Percentiles rank a stretch among this genome's conserved stretches.
Conservation (phyloP, 768 basidiomycete genomes). For the Panus rudis region DNA sequence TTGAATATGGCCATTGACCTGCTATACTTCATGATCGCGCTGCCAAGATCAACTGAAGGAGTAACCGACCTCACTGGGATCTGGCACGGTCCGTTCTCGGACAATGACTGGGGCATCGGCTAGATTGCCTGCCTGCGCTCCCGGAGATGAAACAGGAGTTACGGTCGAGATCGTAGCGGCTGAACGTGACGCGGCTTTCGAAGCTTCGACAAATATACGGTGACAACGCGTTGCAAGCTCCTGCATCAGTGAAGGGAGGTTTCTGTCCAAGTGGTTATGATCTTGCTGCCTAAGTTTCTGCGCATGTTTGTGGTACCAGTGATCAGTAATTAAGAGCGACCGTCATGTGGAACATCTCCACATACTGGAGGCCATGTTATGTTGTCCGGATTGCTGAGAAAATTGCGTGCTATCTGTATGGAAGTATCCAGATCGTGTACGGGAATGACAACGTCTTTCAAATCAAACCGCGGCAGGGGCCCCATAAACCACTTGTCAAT, state of each 20-base stretch:
- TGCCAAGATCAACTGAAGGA: too few relatives aligned
- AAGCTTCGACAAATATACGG: slow-evolving; percentile 53
- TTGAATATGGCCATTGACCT: too few relatives aligned
- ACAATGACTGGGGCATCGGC: slow-evolving; percentile 22
- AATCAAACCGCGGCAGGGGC: slow-evolving; percentile 44
- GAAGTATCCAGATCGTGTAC: slow-evolving; percentile 31
- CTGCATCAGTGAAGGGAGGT: slow-evolving; percentile 57
- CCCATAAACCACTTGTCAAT: slow-evolving; percentile 82
- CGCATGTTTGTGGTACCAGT: too few relatives aligned
- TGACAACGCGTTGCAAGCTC: slow-evolving; percentile 57
- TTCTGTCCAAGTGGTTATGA: slow-evolving; percentile 54
- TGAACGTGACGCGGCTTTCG: slow-evolving; percentile 57
- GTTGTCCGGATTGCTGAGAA: slow-evolving; percentile 35
- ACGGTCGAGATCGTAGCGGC: slow-evolving; percentile 28
- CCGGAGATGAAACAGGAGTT: too few relatives aligned
- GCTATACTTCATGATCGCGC: too few relatives aligned
- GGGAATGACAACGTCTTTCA: slow-evolving; percentile 42
- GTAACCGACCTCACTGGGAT: slow-evolving; percentile 52
- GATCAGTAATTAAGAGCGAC: neutral
- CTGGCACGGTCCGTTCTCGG: slow-evolving; percentile 46
- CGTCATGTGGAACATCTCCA: slow-evolving; percentile 1
- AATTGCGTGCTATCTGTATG: slow-evolving; percentile 41
- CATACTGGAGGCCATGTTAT: slow-evolving; percentile 9
- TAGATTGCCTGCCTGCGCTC: too few relatives aligned
- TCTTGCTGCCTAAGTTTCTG: slow-evolving; percentile 45